These are phyloP conservation scores for Capsicum chinense DNA, from an alignment of 257 asterid genomes.

Conservation along the genomic window DNA sequence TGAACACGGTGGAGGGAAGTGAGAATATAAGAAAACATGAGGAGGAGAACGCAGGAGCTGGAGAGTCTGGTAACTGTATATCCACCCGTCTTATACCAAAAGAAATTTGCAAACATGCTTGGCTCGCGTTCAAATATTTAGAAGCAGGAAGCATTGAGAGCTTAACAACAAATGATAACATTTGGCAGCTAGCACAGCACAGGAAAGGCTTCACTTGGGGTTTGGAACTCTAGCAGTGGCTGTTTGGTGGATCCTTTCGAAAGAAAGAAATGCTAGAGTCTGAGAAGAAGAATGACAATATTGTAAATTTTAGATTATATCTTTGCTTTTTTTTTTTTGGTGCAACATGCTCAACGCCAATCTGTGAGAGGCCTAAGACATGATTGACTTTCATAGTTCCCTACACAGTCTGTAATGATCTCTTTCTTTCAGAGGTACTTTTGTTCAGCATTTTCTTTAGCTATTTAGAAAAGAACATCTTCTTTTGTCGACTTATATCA, in stretches of 20 bases:
- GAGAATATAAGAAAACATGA: constrained; percentile 6
- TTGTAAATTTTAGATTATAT: not conserved
- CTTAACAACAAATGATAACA: constrained; percentile 13
- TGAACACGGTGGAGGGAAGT: not conserved
- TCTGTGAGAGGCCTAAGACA: constrained; percentile 16
- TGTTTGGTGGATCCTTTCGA: not conserved
- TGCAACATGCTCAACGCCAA: not conserved
- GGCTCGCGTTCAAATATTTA: not conserved
- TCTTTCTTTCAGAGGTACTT: not conserved
- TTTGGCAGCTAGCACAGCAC: constrained; percentile 5
- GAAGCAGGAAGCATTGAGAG: not conserved
- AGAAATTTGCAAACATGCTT: constrained; percentile 10
- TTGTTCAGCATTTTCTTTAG: not conserved
- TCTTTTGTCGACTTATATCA: not conserved
- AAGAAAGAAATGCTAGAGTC: constrained; percentile 6
- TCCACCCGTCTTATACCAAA: constrained; percentile 10
- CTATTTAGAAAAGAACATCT: too few species aligned
- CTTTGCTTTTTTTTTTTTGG: not conserved
- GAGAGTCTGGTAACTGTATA: not conserved
- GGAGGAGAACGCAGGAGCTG: constrained; percentile 15
- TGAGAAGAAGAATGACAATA: constrained; percentile 8
- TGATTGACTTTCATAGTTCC: not conserved
- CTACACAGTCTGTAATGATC: not conserved
- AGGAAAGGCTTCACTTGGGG: not conserved
- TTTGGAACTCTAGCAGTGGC: not conserved